Evolutionary conservation across 352 stramenopile genomes (phyloP), one percentile per base, ranked within the genome.

Genomic region (Hyaloperonospora brassicae): DNA sequence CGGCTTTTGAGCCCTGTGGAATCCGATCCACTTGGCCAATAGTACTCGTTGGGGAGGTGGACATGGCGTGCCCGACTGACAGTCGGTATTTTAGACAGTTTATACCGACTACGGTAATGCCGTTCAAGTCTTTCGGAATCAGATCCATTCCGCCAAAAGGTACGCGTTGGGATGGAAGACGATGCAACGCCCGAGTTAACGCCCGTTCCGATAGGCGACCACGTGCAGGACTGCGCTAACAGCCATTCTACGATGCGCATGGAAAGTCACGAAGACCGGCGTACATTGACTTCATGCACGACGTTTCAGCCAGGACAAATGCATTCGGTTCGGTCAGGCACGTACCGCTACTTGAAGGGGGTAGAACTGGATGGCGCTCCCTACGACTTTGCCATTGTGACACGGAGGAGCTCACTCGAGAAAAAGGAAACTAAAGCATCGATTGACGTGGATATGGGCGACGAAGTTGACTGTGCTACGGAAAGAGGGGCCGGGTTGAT

Each of bases 331-430:
- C 52, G 41, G 7, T 71, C 64, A 8, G 78, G 75, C 46, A 59
- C 56, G 9, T 86, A 74, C 41, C 76, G 78, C 7, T 86, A 88
- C 38, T 43, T 86, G 22, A 78, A 81, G 51, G 72, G 71, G 34
- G 48, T 30, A 12, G 74, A 89, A 39, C 45, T 89, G 35, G 63
- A 86, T 0, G 65, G 65, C 14, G 53, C 55, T 34, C 58, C 57
- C 11, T 89, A 88, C 52, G 81, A 91, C 55, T 91, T 89, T 64
- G 78, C 81, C 10, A 75, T 91, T 43, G 76, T 91, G 34, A 91
- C 81, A 12, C 68, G 69, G 13, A 65, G 67, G n/a, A 60, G 62
- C 0, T 52, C 53, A 12, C 21, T 21, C 4, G 54, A 74, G 42
- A 62, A 68, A 27, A 55, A 52, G 17, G 59, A 70, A 23, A 41